Evolutionary conservation across 192 early-diverging fungal genomes (phyloP).

Genomic region (Kickxella alabastrina): DNA sequence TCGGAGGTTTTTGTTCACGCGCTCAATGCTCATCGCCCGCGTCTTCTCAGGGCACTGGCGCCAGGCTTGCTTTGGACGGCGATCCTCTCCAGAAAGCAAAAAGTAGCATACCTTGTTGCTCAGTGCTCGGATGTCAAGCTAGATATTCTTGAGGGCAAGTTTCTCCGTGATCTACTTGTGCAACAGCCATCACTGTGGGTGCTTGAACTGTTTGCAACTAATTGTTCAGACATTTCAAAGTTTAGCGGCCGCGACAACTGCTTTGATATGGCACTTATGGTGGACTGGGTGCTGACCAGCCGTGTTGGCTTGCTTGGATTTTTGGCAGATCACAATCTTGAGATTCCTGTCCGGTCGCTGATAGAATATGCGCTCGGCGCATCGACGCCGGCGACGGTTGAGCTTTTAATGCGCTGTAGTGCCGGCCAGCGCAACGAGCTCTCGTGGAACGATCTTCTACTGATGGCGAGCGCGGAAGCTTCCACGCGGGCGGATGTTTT

Average conservation of each 20-base stretch:
- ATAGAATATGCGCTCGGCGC: constrained; percentile 31
- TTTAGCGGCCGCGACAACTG: constrained; percentile 10
- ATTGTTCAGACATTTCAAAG: constrained; percentile 9
- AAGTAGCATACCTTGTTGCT: constrained; percentile 11
- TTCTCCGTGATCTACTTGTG: constrained; percentile 11
- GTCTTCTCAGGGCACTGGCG: constrained; percentile 3
- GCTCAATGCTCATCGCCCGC: constrained; percentile 10
- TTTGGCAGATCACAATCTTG: constrained; percentile 3
- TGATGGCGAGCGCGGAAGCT: constrained; percentile 35
- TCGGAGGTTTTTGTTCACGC: constrained; percentile 21
- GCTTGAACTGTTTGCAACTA: constrained; percentile 20
- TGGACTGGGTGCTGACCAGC: constrained; percentile 16
- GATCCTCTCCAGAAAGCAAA: background rate
- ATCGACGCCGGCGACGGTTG: constrained; percentile 13
- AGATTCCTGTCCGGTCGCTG: constrained; percentile 25
- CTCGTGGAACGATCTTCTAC: constrained; percentile 35
- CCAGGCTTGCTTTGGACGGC: constrained; percentile 15
- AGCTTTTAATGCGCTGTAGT: constrained; percentile 21
- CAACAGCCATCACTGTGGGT: constrained; percentile 8
- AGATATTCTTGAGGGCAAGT: constrained; percentile 11
- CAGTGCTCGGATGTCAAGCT: background rate
- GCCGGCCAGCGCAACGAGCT: constrained; percentile 6
- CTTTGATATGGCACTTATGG: constrained; percentile 23
- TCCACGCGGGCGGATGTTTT: constrained; percentile 26
- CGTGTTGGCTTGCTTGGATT: constrained; percentile 23